Base-by-base conservation (phyloP, 163 green algal species). In the Scenedesmus sp. region DNA sequence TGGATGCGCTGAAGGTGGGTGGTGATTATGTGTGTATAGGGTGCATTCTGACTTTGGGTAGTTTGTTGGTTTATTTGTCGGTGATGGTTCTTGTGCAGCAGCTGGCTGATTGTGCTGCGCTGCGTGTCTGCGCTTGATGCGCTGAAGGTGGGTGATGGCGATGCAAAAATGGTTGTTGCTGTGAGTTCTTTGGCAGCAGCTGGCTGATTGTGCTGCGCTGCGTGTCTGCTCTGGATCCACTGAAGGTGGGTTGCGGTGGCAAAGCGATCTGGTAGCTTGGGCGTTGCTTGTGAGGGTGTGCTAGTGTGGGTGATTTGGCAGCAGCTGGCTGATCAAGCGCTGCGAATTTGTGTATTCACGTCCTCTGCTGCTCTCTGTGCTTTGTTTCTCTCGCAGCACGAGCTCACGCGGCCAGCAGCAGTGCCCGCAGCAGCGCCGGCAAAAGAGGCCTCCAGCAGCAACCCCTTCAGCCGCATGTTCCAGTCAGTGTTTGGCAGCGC, bases 151-250 rank as follows among this genome's bases (percentile, higher is more conserved):
- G 95, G 90, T 5, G 66, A 18, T 76, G 66, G 34, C 34, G 34
- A 46, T 46, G 34, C 34, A 46, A 46, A 46, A 46, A 46, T 46
- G 34, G 34, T 46, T 46, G 34, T 46, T 46, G 34, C 34, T 73
- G 62, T 12, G 10, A 73, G 13, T 15, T 77, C 16, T 77, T 77
- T 26, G 67, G 59, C 84, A 95, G 90, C 67, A 93, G 90, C 76
- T 99, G 97, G 97, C 89, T 97, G 9, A 89, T 96, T 16, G 87
- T 99, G 3, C 94, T 99, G 81, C 94, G 97, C 46, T 93, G 93
- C 46, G 89, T 98, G 2, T 97, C 95, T 60, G 93, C 93, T 10
- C 94, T 99, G 54, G 96, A 98, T 87, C 93, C 90, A 3, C 91
- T 98, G 3, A 88, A 93, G n/a, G 86, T 77, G 20, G 95, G 90